Evolutionary conservation across 768 basidiomycete genomes (phyloP), one percentile per base, ranked within the genome.

Genomic region (Lentinula detonsa): DNA sequence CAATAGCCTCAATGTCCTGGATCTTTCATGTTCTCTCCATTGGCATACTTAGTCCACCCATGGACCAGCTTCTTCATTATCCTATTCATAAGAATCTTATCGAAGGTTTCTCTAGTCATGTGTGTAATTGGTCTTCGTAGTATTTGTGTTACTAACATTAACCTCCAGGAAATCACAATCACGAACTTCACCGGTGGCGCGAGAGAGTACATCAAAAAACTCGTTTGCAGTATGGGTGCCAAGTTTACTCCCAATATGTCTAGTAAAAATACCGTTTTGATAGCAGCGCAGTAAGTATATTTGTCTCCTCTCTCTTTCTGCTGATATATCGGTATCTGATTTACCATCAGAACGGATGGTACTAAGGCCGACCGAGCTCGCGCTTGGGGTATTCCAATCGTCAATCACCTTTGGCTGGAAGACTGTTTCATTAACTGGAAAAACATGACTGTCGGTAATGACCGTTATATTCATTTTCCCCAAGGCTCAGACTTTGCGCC

Each of bases 351-450:
- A 54, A 69, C 74, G 35, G 71, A 73, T 2, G 80, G 81, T 23
- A 77, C 71, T 1, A 97, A 97, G 73, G 86, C 89, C 0, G 73
- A 74, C 6, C 90, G 90, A 67, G 92, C 93, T 0, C 75, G 78
- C 7, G 75, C 83, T 0, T 96, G 95, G 95, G 84, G 83, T 0
- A 89, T 95, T 63, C 88, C 93, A 0, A 78, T 95, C 61, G 88
- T 95, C 10, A 96, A 94, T 65, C 95, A 98, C 66, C 80, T 81
- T 0, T 97, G 93, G 93, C 78, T 97, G 3, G 95, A 97, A 68
- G 92, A 95, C 63, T 95, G 92, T 69, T 90, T 95, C 68, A 73
- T 85, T 21, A 79, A 85, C 56, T 97, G 95, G 94, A 81, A 81
- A 51, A 78, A 81, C 37, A 75, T 91, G 61, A 86, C 87, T 0